Evolutionary conservation across 805 yeast genomes (phyloP).

Genomic region (Pachysolen tannophilus): DNA sequence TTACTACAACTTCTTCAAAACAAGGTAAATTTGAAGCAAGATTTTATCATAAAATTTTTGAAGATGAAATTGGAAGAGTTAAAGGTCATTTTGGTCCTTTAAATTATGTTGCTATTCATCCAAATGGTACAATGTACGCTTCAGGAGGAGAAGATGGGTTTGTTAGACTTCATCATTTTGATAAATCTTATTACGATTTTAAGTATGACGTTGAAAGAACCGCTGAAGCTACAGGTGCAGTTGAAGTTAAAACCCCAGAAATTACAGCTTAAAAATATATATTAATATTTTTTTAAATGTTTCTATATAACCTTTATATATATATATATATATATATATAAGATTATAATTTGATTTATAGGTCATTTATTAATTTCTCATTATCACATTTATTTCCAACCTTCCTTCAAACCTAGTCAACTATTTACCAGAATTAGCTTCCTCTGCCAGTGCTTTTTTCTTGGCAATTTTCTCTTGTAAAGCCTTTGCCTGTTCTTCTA

Average conservation of each 20-base stretch:
- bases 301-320: neutral
- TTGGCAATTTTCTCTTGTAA: conserved; percentile 61
- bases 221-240: conserved; percentile 34
- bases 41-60: conserved; percentile 89
- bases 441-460: conserved; percentile 25
- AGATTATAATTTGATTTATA: too few species aligned
- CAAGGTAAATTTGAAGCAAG: conserved; percentile 98
- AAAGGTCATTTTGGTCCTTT: conserved; percentile 99
- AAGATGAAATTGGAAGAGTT: conserved; percentile 94
- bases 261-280: neutral
- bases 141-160: conserved; percentile 99
- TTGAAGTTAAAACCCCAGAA: neutral
- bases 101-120: conserved; percentile 88
- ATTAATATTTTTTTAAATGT: too few species aligned
- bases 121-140: conserved; percentile 88
- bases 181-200: conserved; percentile 87
- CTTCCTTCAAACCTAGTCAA: neutral
- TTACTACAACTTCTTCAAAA: conserved; percentile 88
- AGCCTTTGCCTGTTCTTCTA: conserved; percentile 85
- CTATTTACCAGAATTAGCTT: conserved; percentile 9
- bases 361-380: too few species aligned
- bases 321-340: neutral
- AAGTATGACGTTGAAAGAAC: conserved; percentile 87
- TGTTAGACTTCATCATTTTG: conserved; percentile 89
- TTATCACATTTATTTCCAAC: too few species aligned